phyloP scores from a whole-genome alignment of 306 rosid species.

The Cicer arietinum region DNA sequence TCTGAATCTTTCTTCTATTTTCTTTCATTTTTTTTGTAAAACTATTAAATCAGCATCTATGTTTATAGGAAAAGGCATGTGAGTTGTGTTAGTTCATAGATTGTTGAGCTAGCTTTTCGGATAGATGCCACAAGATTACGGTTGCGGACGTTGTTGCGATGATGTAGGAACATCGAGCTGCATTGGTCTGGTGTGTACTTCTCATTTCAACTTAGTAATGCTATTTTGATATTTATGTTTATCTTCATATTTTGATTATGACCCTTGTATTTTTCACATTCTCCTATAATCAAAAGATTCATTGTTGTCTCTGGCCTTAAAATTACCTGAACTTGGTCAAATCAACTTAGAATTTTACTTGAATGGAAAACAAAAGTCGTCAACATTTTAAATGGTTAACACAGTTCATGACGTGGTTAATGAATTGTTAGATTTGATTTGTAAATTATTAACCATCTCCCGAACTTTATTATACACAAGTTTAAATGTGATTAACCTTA shows the following conservation, averaged over 20 bases:
- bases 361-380: too few relatives aligned
- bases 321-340: neutral
- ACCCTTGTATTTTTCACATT: neutral
- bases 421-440: too few relatives aligned
- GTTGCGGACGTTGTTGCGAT: constrained; percentile 28
- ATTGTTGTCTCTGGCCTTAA: neutral
- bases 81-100: constrained; percentile 16
- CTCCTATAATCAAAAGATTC: neutral
- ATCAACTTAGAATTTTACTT: neutral
- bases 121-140: constrained; percentile 44
- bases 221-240: constrained; percentile 20
- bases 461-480: too few relatives aligned
- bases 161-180: constrained; percentile 14
- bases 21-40: constrained; percentile 1
- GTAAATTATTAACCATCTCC: too few relatives aligned
- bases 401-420: too few relatives aligned
- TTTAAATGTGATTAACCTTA: too few relatives aligned
- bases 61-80: constrained; percentile 47
- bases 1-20: constrained; percentile 18
- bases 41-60: constrained; percentile 29
- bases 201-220: constrained; percentile 28
- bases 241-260: neutral
- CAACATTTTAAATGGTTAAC: too few relatives aligned
- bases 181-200: constrained; percentile 34
- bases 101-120: constrained; percentile 45